Evolutionary conservation across 495 filamentous ascomycete genomes (phyloP), one percentile per base, ranked within the genome.

Genomic region (Trichoderma parareesei): DNA sequence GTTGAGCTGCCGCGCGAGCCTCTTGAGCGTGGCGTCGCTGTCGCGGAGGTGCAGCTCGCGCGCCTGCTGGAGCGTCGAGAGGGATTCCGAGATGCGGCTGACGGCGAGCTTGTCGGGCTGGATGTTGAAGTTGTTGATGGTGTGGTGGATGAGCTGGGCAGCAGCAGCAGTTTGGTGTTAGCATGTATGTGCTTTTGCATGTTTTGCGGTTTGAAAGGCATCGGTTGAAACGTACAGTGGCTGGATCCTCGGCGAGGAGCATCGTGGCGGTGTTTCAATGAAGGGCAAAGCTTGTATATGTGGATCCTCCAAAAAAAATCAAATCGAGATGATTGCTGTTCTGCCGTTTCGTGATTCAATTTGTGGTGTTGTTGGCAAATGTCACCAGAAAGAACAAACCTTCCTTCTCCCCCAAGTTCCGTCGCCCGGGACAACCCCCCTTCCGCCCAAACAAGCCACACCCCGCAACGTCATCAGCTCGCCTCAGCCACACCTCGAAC

Each of bases 161-260:
- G 6, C 6, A 49, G 46, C 16, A 5, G 46, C 46, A 18, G 46
- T 8, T 20, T 27, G 9, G 46, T 27, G 27, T 27, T 27, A 27
- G 27, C 27, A 27, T 27, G 27, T 27, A 27, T 27, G 27, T 27
- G 27, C 2, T 27, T 43, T 43, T 43, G 7, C 13, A 9, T 43
- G 7, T 43, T 43, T 43, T 33, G 27, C 27, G 27, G 27, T 33
- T 0, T 61, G 49, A 33, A 33, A 40, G 35, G 66, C 33, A 37
- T 33, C 53, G 38, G n/a, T 42, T 16, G 61, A 60, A 53, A 66
- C 82, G 27, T 85, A 93, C 90, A 35, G 87, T 88, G 49, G 87
- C 90, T 66, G 94, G 94, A 73, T 91, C 90, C 79, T 98, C 94
- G 79, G 98, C 94, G 78, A 98, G 91, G 72, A 98, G 82, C 94